Conservation (phyloP, 2,329 filamentous ascomycete species). For the Pseudogymnoascus sp. region DNA sequence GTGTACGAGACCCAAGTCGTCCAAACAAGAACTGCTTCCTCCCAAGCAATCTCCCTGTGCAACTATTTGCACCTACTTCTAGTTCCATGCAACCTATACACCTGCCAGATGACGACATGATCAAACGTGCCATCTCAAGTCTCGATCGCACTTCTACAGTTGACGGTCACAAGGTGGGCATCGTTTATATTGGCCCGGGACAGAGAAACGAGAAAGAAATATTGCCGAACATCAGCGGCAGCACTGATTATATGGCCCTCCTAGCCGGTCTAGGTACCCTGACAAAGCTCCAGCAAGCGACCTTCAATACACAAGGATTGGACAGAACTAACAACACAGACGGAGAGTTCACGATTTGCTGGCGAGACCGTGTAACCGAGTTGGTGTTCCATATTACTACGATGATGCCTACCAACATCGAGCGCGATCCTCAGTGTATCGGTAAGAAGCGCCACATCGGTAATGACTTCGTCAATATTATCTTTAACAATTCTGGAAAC, state of each 20-base stretch:
- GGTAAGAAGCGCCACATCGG: slow-evolving; percentile 93
- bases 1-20: slow-evolving; percentile 41
- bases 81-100: slow-evolving; percentile 60
- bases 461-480: slow-evolving; percentile 96
- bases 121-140: slow-evolving; percentile 57
- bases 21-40: slow-evolving; percentile 51
- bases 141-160: slow-evolving; percentile 87
- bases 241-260: slow-evolving; percentile 80
- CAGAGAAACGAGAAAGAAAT: slow-evolving; percentile 80
- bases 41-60: slow-evolving; percentile 66
- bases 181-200: slow-evolving; percentile 84
- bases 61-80: slow-evolving; percentile 45
- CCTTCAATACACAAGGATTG: slow-evolving; percentile 87
- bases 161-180: slow-evolving; percentile 90
- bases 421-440: slow-evolving; percentile 65
- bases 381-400: slow-evolving; percentile 94
- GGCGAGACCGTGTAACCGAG: slow-evolving; percentile 90
- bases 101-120: slow-evolving; percentile 52
- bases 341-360: slow-evolving; percentile 82
- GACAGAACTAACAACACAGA: slow-evolving; percentile 71
- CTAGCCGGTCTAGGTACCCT: slow-evolving; percentile 73
- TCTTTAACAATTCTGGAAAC: slow-evolving; percentile 93
- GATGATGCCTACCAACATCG: slow-evolving; percentile 87
- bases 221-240: slow-evolving; percentile 76
- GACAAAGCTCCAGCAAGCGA: slow-evolving; percentile 70